These are phyloP conservation scores for Hamigera avellanea DNA, from an alignment of 495 filamentous ascomycete species.

Conservation along the genomic window DNA sequence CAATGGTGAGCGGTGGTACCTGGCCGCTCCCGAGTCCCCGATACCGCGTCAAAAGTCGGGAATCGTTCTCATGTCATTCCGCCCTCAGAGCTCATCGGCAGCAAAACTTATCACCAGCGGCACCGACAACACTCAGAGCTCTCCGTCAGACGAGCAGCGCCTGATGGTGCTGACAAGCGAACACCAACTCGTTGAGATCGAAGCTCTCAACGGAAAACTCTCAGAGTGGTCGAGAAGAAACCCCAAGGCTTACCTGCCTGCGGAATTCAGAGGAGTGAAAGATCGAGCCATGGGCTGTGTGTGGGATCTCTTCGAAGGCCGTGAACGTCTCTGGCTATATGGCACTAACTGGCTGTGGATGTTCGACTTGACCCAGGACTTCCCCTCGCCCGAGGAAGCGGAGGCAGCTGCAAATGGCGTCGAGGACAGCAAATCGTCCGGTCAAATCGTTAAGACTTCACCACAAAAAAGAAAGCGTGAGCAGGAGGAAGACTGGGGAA, in stretches of 20 bases:
- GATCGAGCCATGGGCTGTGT: slow-evolving; percentile 73
- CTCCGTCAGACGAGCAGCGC: slow-evolving; percentile 37
- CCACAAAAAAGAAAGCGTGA: slow-evolving; percentile 35
- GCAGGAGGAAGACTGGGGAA: slow-evolving; percentile 19
- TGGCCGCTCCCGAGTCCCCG: slow-evolving; percentile 52
- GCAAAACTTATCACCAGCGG: slow-evolving; percentile 28
- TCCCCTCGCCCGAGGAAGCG: slow-evolving; percentile 33
- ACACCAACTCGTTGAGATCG: slow-evolving; percentile 66
- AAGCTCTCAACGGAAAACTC: slow-evolving; percentile 59
- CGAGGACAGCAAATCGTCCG: slow-evolving; percentile 9
- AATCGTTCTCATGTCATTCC: slow-evolving; percentile 65
- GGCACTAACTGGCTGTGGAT: slow-evolving; percentile 82
- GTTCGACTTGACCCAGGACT: slow-evolving; percentile 71
- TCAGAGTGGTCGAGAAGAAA: slow-evolving; percentile 82
- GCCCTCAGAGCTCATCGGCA: slow-evolving; percentile 26
- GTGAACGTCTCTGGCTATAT: slow-evolving; percentile 73
- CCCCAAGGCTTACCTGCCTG: slow-evolving; percentile 60
- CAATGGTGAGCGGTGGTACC: slow-evolving; percentile 50
- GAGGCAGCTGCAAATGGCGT: slow-evolving; percentile 9
- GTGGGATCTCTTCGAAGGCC: slow-evolving; percentile 56
- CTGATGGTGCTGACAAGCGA: slow-evolving; percentile 66
- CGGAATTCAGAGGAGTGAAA: slow-evolving; percentile 53
- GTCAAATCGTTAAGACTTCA: slow-evolving; percentile 16
- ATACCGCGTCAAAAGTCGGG: slow-evolving; percentile 68
- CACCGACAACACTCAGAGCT: slow-evolving; percentile 4